Evolutionary conservation across 345 rosid genomes (phyloP), one percentile per base, ranked within the genome.

Genomic region (Reutealis trisperma): DNA sequence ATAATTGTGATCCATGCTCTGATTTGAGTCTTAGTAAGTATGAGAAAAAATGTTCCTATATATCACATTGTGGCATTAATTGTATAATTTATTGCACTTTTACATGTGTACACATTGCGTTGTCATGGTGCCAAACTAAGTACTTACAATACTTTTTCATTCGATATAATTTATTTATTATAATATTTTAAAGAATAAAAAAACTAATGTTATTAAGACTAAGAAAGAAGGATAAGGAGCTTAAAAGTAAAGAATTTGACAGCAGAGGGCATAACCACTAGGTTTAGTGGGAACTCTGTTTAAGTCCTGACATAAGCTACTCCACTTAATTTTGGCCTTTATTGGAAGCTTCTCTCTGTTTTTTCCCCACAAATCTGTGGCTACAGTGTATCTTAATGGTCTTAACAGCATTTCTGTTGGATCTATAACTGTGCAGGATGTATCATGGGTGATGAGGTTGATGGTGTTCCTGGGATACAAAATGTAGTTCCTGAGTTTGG

Each of bases 381-480:
- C 57, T 30, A 9, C 59, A 42, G 7, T 37, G 58, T 42, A 70
- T 27, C 61, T 60, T 19, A 19, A 42, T 5, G 16, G 64, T 55
- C 37, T 34, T 41, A 1, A 4, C 27, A 67, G 69, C 52, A 75
- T 63, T 49, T 60, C 60, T 34, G n/a, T 45, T 30, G 12, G 37
- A 73, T 60, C 51, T 54, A 21, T 68, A 47, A 68, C 44, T 62
- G 51, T 80, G 72, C 73, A 93, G 97, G 98, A 80, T 90, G 94
- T 82, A 88, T 95, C 73, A 78, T 95, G 87, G 98, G 99, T 72
- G 98, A 93, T 78, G 89, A 90, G 75, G 93, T 90, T 81, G 99
- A 95, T 83, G 96, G 97, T 72, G 91, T 95, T 75, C 96, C 93
- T 8, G 97, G 98, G 71, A 87, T 95, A 81, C 98, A 92, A 80